Conservation (phyloP, 257 asterid genomes). For the Solanum rostratum region DNA sequence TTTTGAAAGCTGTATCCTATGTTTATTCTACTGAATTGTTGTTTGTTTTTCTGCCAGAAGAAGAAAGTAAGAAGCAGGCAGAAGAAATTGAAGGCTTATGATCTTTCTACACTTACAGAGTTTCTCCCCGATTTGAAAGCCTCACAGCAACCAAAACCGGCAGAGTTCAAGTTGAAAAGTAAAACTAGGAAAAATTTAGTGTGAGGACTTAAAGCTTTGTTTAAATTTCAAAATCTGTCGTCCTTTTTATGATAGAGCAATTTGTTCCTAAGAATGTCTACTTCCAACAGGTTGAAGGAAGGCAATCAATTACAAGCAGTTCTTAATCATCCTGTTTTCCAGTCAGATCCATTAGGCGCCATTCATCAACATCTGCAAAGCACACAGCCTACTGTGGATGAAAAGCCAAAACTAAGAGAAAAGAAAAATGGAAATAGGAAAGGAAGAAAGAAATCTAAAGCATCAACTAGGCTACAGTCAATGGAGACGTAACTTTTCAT, state of each 20-base stretch:
- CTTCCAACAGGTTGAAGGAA: constrained; percentile 56
- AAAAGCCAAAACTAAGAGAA: constrained; percentile 39
- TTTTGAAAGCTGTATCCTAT: neutral
- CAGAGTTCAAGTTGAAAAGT: constrained; percentile 44
- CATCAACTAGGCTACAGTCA: constrained; percentile 16
- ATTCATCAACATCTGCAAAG: constrained; percentile 58
- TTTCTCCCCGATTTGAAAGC: constrained; percentile 55
- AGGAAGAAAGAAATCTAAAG: constrained; percentile 35
- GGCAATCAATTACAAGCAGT: constrained; percentile 46
- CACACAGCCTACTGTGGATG: constrained; percentile 50
- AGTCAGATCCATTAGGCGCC: constrained; percentile 60
- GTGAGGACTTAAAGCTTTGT: constrained; percentile 29
- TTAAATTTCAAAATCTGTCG: neutral
- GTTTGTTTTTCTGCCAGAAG: constrained; percentile 25
- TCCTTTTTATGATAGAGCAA: neutral
- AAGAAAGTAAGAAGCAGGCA: constrained; percentile 20
- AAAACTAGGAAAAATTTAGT: constrained; percentile 51
- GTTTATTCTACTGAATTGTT: neutral
- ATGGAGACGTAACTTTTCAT: constrained; percentile 38
- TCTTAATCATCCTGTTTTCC: constrained; percentile 44
- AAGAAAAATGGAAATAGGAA: constrained; percentile 27
- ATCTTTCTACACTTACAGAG: constrained; percentile 54
- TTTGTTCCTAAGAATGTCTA: neutral
- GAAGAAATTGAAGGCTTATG: constrained; percentile 63
- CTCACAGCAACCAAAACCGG: constrained; percentile 23